phyloP scores from a whole-genome alignment of 768 basidiomycete species.

The Tricholomella constricta region DNA sequence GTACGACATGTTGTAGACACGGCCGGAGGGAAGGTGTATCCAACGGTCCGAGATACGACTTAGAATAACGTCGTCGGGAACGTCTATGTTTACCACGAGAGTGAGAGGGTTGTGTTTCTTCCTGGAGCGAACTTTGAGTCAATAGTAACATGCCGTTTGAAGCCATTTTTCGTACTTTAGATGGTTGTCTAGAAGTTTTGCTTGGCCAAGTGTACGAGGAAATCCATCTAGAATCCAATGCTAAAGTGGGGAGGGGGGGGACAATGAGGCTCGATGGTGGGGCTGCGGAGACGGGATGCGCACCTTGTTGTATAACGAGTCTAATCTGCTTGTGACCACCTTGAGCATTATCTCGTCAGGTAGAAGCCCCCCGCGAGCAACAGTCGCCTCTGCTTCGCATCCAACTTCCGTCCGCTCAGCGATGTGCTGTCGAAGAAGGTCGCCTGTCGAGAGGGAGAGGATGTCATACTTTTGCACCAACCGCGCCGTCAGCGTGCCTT shows the following conservation, averaged over 20 bases:
- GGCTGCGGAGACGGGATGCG: conserved; percentile 7
- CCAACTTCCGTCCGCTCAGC: conserved; percentile 75
- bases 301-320: conserved; percentile 66
- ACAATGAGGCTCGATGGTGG: background rate
- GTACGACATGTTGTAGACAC: conserved; percentile 89
- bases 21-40: conserved; percentile 85
- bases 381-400: conserved; percentile 70
- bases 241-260: conserved; percentile 34
- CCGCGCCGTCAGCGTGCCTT: conserved; percentile 79
- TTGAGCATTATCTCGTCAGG: conserved; percentile 81
- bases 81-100: conserved; percentile 83
- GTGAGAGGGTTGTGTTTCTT: conserved; percentile 67
- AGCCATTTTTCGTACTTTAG: conserved; percentile 52
- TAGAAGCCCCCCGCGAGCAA: conserved; percentile 75
- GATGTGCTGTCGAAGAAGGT: conserved; percentile 85
- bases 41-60: conserved; percentile 87
- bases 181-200: conserved; percentile 73
- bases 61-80: conserved; percentile 85
- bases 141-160: conserved; percentile 2
- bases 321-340: conserved; percentile 73
- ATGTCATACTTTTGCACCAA: conserved; percentile 84
- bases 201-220: conserved; percentile 87
- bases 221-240: conserved; percentile 95
- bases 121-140: conserved; percentile 36
- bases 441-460: conserved; percentile 77